Evolutionary conservation across 2,329 filamentous ascomycete species (phyloP).

Genomic region (Stenocarpella maydis): DNA sequence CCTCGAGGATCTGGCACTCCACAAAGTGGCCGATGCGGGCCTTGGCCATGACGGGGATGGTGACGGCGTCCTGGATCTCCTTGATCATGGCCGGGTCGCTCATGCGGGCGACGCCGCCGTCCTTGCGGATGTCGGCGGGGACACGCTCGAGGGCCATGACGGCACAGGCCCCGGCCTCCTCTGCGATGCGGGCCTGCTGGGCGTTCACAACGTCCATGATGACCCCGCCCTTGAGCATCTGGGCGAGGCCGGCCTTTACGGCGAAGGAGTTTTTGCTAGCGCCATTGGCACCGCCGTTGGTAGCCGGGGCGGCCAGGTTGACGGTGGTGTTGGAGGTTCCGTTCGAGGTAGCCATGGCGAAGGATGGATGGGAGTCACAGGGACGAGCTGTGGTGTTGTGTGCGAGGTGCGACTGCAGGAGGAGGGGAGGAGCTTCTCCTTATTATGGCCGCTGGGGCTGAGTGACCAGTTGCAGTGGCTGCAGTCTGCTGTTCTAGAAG

Average conservation of each 20-base stretch:
- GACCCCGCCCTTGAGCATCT: conserved; percentile 98
- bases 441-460: neutral
- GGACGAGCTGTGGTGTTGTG: neutral
- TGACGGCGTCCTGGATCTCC: conserved; percentile 93
- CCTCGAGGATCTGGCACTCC: conserved; percentile 97
- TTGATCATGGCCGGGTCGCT: conserved; percentile 93
- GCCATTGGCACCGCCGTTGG: conserved; percentile 37
- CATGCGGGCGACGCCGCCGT: conserved; percentile 97
- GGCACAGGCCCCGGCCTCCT: conserved; percentile 93
- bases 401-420: neutral
- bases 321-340: conserved; percentile 34
- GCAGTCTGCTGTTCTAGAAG: conserved; percentile 25
- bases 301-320: conserved; percentile 34
- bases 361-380: neutral
- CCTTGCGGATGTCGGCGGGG: conserved; percentile 90
- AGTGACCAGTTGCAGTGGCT: conserved; percentile 25
- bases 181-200: conserved; percentile 93
- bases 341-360: conserved; percentile 39
- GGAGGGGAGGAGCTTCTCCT: neutral
- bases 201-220: conserved; percentile 99
- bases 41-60: conserved; percentile 99
- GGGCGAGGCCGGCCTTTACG: conserved; percentile 93
- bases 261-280: conserved; percentile 70
- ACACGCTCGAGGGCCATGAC: conserved; percentile 99
- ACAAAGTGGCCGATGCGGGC: conserved; percentile 97